A percentile compares a stretch with the other conserved stretches of the same genome.
Evolutionary conservation across 1,139 yeast genomes (phyloP).

Genomic region (Eremothecium sinecaudum): DNA sequence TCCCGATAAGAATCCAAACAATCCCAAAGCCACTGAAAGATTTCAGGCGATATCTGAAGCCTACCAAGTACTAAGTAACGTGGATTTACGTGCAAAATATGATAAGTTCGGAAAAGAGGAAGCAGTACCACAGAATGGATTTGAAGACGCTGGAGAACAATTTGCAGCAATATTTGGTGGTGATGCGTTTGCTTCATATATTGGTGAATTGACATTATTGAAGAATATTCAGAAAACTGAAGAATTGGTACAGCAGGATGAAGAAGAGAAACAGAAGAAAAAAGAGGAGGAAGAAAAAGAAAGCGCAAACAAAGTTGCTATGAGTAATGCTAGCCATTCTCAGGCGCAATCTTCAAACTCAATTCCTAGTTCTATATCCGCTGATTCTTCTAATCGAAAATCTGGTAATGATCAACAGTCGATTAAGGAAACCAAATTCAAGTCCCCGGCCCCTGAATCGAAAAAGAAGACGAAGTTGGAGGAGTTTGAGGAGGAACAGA

Average conservation of each 20-base stretch:
- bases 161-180: conserved; percentile 89
- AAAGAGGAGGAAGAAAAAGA: conserved; percentile 12
- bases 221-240: conserved; percentile 68
- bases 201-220: conserved; percentile 83
- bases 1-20: conserved; percentile 86
- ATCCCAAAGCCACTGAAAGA: conserved; percentile 60
- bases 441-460: conserved; percentile 18
- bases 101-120: conserved; percentile 82
- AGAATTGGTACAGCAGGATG: conserved; percentile 37
- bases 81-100: conserved; percentile 60
- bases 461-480: conserved; percentile 45
- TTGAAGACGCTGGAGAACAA: conserved; percentile 83
- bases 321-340: not conserved
- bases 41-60: conserved; percentile 56
- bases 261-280: conserved; percentile 28
- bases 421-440: conserved; percentile 17
- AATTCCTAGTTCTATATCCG: not conserved
- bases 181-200: conserved; percentile 76
- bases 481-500: conserved; percentile 70
- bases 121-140: conserved; percentile 73
- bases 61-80: conserved; percentile 74
- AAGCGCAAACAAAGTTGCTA: not conserved
- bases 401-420: conserved; percentile 8
- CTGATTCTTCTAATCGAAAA: conserved; percentile 10
- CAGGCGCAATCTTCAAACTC: not conserved